These are phyloP conservation scores for Xylariaceae sp. DNA, from an alignment of 2,329 filamentous ascomycete species.

Conservation along the genomic window DNA sequence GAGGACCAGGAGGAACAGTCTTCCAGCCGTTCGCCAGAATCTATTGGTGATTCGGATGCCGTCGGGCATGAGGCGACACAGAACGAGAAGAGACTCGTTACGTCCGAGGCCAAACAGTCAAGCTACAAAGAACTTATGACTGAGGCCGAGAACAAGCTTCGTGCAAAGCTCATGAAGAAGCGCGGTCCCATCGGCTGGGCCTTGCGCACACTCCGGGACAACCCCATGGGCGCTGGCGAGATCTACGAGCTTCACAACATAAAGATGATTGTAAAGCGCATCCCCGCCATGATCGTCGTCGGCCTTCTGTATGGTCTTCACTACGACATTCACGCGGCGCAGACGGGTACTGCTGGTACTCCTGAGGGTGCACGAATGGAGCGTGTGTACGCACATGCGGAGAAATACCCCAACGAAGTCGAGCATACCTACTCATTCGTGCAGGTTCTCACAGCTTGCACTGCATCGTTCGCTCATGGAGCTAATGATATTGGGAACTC, in stretches of 20 bases:
- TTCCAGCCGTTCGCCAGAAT: constrained; percentile 38
- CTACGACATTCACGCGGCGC: constrained; percentile 81
- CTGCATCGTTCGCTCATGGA: constrained; percentile 74
- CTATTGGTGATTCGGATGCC: constrained; percentile 34
- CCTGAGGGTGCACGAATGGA: constrained; percentile 74
- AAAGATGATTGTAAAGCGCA: constrained; percentile 61
- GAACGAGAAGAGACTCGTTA: constrained; percentile 48
- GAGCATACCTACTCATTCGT: constrained; percentile 71
- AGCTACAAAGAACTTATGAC: constrained; percentile 66
- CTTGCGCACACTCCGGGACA: constrained; percentile 74
- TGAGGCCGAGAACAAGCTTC: constrained; percentile 59
- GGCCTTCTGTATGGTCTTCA: constrained; percentile 72
- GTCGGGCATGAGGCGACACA: constrained; percentile 33
- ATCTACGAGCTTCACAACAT: constrained; percentile 78
- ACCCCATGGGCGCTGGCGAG: constrained; percentile 71
- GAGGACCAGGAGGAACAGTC: constrained; percentile 42
- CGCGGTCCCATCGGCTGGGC: constrained; percentile 78
- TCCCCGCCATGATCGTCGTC: constrained; percentile 68
- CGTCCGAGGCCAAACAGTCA: constrained; percentile 52
- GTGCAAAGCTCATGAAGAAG: constrained; percentile 64
- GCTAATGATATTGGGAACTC: constrained; percentile 78
- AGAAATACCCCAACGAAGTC: constrained; percentile 70
- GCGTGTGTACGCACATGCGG: constrained; percentile 64
- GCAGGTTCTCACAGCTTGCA: constrained; percentile 69
- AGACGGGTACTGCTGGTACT: constrained; percentile 70